Evolutionary conservation across 2,329 filamentous ascomycete genomes (phyloP), one percentile per base, ranked within the genome.

Genomic region (Fusarium duplospermum): DNA sequence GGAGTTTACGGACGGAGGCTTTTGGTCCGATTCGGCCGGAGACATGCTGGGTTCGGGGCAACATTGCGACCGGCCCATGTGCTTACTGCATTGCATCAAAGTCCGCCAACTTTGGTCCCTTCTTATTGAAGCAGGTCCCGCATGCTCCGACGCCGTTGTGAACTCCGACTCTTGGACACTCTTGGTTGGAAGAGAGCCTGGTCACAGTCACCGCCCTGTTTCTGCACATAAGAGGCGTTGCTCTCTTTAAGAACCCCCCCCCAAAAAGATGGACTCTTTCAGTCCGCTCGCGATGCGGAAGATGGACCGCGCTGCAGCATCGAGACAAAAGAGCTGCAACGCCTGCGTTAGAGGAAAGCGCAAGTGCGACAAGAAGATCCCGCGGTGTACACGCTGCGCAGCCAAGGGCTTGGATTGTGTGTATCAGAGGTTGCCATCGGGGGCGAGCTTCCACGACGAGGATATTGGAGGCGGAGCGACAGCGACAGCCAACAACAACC

Each of bases 271-370:
- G 77, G 75, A 79, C 29, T 74, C 77, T n/a, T 68, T 78, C 58
- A 73, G 75, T 20, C 72, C 79, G 22, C 61, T 79, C 64, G 69
- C 71, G 38, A 72, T 79, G 62, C 76, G 78, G 63, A 81, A 80
- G 73, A 74, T 79, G 70, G 79, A 80, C 45, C 78, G 76, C 10
- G 72, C 74, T 38, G 80, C 82, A 40, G 81, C 83, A 50, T 90
- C 83, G 88, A 80, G 85, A 68, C 86, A 87, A 74, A 87, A 86
- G 82, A 87, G 84, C 80, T 87, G 85, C 81, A 85, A 87, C 71
- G 82, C 84, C 62, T 87, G 86, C 73, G 85, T 87, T 58, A 82
- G 82, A 62, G 83, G 84, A 77, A 87, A 87, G 77, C 81, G 85
- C 59, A 82, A 85, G 68, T 87, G 86, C 77, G 85, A 87, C 76